Conservation (phyloP, 371 early-diverging fungal genomes). For the Mortierella sp. region DNA sequence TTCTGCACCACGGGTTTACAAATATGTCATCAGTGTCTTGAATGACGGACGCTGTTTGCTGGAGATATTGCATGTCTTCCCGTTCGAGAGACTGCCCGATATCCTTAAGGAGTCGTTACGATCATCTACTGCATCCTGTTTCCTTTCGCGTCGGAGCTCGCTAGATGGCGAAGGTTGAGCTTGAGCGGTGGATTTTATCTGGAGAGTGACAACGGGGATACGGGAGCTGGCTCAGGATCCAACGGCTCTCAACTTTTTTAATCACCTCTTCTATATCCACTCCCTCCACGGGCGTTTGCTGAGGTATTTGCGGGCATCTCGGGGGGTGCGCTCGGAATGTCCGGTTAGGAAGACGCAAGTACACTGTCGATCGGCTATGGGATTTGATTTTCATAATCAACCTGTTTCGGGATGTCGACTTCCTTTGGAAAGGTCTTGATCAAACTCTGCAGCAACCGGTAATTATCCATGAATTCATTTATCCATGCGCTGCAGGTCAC, state of each 20-base stretch:
- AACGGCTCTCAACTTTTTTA: slow-evolving; percentile 1
- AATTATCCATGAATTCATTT: slow-evolving; percentile 35
- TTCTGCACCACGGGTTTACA: no score
- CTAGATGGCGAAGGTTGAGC: no score
- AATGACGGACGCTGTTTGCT: no score
- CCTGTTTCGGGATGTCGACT: neutral
- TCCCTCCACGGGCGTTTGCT: neutral
- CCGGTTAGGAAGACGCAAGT: neutral
- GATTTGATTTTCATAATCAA: slow-evolving; percentile 38
- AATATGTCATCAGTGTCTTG: slow-evolving; percentile 3
- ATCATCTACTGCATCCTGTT: no score
- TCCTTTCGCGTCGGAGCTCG: no score
- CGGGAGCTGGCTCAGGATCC: neutral
- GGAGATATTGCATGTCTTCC: no score
- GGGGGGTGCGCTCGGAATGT: neutral
- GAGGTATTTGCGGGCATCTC: neutral
- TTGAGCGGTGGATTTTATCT: neutral
- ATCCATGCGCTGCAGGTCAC: slow-evolving; percentile 43
- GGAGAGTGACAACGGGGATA: neutral
- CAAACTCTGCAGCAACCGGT: slow-evolving; percentile 31
- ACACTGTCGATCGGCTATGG: slow-evolving; percentile 29
- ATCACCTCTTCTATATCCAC: slow-evolving; percentile 45
- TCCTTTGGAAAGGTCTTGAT: slow-evolving; percentile 34
- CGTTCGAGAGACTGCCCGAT: no score
- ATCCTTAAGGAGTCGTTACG: no score